Conservation (phyloP, 192 early-diverging fungal species). For the Backusella tuberculispora region DNA sequence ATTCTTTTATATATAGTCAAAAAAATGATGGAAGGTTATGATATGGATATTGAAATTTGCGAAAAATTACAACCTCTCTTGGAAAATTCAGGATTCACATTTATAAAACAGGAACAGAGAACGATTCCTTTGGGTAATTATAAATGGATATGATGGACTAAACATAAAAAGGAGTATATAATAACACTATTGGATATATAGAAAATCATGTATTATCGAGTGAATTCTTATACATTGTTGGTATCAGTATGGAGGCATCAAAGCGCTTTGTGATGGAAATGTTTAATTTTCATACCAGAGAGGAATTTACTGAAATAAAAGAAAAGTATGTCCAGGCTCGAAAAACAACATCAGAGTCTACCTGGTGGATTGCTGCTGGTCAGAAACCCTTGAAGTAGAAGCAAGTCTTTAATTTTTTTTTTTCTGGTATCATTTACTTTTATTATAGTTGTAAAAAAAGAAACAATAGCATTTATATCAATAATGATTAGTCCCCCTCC, state of each 20-base stretch:
- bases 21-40: slow-evolving; percentile 1
- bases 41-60: neutral
- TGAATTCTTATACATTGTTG: slow-evolving; percentile 19
- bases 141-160: neutral
- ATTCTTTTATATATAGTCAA: slow-evolving; percentile 10
- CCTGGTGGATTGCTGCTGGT: slow-evolving; percentile 1
- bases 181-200: neutral
- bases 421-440: neutral
- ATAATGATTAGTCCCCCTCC: neutral
- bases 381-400: slow-evolving; percentile 20
- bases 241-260: neutral
- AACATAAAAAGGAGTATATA: neutral
- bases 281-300: neutral
- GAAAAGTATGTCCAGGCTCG: neutral
- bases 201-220: neutral
- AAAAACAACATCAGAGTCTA: slow-evolving; percentile 3
- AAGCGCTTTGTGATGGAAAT: slow-evolving; percentile 2
- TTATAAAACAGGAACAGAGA: neutral
- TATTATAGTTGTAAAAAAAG: neutral
- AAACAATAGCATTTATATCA: too few relatives aligned
- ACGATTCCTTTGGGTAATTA: neutral
- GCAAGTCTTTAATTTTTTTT: neutral
- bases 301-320: slow-evolving; percentile 10
- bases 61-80: neutral
- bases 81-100: neutral